These are phyloP conservation scores for Calocybe indica DNA, from an alignment of 768 basidiomycete species.

Conservation along the genomic window DNA sequence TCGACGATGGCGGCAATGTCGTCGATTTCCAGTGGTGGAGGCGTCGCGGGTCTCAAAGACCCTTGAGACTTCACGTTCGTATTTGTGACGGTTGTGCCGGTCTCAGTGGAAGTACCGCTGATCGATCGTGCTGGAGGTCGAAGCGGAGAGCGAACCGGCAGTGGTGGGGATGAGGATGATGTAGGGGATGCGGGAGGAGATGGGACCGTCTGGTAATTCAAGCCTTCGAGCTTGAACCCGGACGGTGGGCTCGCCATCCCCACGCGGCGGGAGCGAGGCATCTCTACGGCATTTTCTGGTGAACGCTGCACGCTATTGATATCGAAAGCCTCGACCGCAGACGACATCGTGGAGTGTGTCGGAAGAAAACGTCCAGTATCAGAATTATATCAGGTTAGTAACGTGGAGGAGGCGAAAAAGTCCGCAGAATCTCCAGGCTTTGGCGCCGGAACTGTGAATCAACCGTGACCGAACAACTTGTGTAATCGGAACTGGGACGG, in stretches of 20 bases:
- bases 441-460: neutral
- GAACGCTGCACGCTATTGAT: neutral
- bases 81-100: neutral
- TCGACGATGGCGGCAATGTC: slow-evolving; percentile 20
- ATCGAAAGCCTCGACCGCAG: slow-evolving; percentile 5
- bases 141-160: slow-evolving; percentile 33
- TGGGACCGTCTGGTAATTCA: slow-evolving; percentile 2
- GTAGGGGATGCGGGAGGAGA: slow-evolving; percentile 19
- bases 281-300: neutral
- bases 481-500: too few relatives aligned
- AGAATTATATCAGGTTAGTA: neutral
- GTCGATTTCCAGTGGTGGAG: slow-evolving; percentile 17
- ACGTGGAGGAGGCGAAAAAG: slow-evolving; percentile 1
- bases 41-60: slow-evolving; percentile 13
- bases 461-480: slow-evolving; percentile 3
- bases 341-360: slow-evolving; percentile 9
- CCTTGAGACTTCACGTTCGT: slow-evolving; percentile 3
- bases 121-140: slow-evolving; percentile 25
- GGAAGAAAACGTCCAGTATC: slow-evolving; percentile 5
- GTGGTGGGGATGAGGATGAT: slow-evolving; percentile 18
- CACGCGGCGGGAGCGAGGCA: slow-evolving; percentile 44
- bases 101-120: slow-evolving; percentile 9
- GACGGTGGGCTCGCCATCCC: slow-evolving; percentile 27
- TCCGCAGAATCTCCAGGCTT: slow-evolving; percentile 5
- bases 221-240: slow-evolving; percentile 20